Evolutionary conservation across 805 yeast species (phyloP).

Genomic region (Metschnikowia drakensbergensis): DNA sequence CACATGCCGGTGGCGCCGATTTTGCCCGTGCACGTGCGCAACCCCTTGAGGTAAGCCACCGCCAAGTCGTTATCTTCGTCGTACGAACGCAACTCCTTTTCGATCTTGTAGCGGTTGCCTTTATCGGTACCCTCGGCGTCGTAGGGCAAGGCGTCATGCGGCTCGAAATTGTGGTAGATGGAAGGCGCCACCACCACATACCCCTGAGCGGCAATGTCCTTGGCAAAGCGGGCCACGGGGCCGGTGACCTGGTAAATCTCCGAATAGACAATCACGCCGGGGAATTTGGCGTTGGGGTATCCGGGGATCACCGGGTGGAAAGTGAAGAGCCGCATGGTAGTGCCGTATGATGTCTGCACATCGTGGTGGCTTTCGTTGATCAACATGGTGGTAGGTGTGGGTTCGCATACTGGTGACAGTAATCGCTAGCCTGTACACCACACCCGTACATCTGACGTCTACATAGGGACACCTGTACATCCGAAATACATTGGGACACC

Average conservation of each 20-base stretch:
- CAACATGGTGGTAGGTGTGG: conserved; percentile 44
- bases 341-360: conserved; percentile 60
- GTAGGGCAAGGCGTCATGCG: conserved; percentile 61
- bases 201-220: conserved; percentile 75
- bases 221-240: conserved; percentile 75
- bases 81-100: conserved; percentile 65
- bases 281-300: conserved; percentile 76
- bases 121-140: conserved; percentile 71
- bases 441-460: not conserved
- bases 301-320: conserved; percentile 67
- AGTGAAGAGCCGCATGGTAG: conserved; percentile 61
- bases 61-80: conserved; percentile 69
- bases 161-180: conserved; percentile 69
- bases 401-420: not conserved
- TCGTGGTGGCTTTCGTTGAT: conserved; percentile 64
- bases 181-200: conserved; percentile 78
- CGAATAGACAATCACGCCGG: conserved; percentile 74
- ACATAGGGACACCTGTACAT: conserved; percentile 3
- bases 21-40: conserved; percentile 65
- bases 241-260: conserved; percentile 84
- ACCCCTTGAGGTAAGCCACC: conserved; percentile 54
- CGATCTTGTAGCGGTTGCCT: conserved; percentile 64
- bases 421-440: too few relatives aligned
- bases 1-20: conserved; percentile 88
- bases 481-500: too few relatives aligned